Evolutionary conservation across 2,329 filamentous ascomycete genomes (phyloP).

Genomic region (Aspergillus texensis): DNA sequence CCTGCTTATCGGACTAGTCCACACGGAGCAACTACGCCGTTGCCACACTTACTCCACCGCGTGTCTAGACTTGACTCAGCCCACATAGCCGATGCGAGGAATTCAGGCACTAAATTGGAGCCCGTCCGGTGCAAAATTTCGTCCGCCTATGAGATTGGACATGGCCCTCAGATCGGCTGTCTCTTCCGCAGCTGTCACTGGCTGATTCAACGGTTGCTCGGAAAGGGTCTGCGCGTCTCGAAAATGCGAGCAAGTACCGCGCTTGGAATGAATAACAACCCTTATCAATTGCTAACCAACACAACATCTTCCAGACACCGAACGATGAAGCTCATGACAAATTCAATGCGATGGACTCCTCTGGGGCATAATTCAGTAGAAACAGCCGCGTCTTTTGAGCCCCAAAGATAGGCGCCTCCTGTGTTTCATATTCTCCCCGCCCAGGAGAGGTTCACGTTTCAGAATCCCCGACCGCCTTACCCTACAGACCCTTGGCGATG

Average conservation of each 20-base stretch:
- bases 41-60: constrained; percentile 1
- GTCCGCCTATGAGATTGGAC: background rate
- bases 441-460: constrained; percentile 19
- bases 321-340: background rate
- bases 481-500: constrained; percentile 3
- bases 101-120: background rate
- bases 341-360: background rate
- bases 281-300: background rate
- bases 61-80: background rate
- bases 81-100: background rate
- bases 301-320: background rate
- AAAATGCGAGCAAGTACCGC: background rate
- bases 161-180: background rate
- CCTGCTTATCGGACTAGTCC: background rate
- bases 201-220: background rate
- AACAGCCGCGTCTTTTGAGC: constrained; percentile 2
- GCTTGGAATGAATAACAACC: background rate
- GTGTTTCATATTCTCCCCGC: constrained; percentile 21
- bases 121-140: background rate
- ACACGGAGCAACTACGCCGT: background rate
- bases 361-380: background rate
- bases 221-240: background rate
- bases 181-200: background rate
- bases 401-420: constrained; percentile 14
- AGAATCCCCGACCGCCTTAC: constrained; percentile 7